A percentile compares a stretch with the other conserved stretches of the same genome.
Conservation (phyloP, 345 rosid genomes). For the Combretum micranthum region DNA sequence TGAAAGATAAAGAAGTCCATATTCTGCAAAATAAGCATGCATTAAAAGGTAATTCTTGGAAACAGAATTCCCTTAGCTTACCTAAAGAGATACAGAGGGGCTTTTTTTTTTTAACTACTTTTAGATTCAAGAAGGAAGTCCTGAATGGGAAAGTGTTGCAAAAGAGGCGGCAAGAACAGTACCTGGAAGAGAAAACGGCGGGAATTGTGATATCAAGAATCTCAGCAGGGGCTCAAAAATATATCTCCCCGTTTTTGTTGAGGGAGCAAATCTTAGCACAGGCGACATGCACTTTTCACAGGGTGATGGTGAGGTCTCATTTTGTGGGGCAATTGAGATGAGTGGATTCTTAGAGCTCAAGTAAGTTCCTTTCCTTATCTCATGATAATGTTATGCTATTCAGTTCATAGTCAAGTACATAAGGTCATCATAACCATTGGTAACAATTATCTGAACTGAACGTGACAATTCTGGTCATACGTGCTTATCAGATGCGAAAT, state of each 20-base stretch:
- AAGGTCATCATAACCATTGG: background rate
- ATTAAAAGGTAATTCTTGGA: too few species aligned
- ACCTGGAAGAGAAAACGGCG: slow-evolving; percentile 95
- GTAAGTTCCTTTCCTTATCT: slow-evolving; percentile 22
- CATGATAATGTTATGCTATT: background rate
- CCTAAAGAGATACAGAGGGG: too few species aligned
- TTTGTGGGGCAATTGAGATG: slow-evolving; percentile 96
- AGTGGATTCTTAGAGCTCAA: slow-evolving; percentile 89
- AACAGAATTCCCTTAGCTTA: too few species aligned
- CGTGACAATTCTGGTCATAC: too few species aligned
- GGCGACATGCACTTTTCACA: slow-evolving; percentile 98
- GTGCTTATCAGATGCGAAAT: slow-evolving; percentile 92
- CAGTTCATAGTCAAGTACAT: background rate
- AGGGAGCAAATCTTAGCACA: slow-evolving; percentile 81
- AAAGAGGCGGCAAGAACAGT: slow-evolving; percentile 78
- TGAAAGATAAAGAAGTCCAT: too few species aligned
- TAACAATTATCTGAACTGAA: background rate
- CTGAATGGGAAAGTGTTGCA: slow-evolving; percentile 73
- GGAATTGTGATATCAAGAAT: slow-evolving; percentile 91
- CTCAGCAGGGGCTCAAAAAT: slow-evolving; percentile 80
- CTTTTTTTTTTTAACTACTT: background rate
- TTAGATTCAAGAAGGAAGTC: slow-evolving; percentile 57
- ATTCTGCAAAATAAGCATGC: too few species aligned
- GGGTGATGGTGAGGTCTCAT: slow-evolving; percentile 91
- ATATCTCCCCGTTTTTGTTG: slow-evolving; percentile 84